phyloP scores from a whole-genome alignment of 176 grass and related monocot genomes.

The Hyparrhenia diplandra region DNA sequence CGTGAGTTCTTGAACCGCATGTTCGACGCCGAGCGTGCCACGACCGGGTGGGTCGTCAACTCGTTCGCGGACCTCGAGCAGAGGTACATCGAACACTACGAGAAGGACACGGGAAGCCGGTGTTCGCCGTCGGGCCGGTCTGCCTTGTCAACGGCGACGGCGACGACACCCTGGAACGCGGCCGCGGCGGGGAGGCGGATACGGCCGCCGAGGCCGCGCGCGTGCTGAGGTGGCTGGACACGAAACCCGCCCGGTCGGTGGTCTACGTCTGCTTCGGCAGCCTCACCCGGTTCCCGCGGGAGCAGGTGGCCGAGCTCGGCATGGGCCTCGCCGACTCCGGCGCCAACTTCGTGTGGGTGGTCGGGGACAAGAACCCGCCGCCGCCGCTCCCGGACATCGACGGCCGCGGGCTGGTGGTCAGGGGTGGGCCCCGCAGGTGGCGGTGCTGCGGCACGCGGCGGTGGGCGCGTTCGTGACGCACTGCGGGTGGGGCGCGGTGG shows the following conservation, averaged over 20 bases:
- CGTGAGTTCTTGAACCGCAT: slow-evolving; percentile 48
- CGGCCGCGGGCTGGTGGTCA: slow-evolving; percentile 41
- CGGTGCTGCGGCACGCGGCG: slow-evolving; percentile 44
- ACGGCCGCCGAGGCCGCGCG: slow-evolving; percentile 19
- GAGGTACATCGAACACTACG: slow-evolving; percentile 53
- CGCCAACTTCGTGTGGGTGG: slow-evolving; percentile 54
- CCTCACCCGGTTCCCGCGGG: slow-evolving; percentile 32
- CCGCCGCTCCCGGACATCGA: slow-evolving; percentile 15
- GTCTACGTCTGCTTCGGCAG: slow-evolving; percentile 78
- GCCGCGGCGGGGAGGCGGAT: slow-evolving; percentile 10
- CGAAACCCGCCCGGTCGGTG: slow-evolving; percentile 43
- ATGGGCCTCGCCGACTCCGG: slow-evolving; percentile 40
- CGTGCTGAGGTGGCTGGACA: slow-evolving; percentile 49
- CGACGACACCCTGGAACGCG: slow-evolving; percentile 39
- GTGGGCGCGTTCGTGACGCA: slow-evolving; percentile 62
- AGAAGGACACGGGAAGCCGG: slow-evolving; percentile 54
- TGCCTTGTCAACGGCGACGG: slow-evolving; percentile 45
- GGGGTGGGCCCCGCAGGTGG: slow-evolving; percentile 67
- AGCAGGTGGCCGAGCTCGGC: slow-evolving; percentile 59
- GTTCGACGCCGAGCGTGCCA: slow-evolving; percentile 44
- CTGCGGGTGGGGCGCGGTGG: slow-evolving; percentile 56
- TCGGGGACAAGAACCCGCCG: slow-evolving; percentile 27
- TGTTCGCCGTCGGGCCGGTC: slow-evolving; percentile 54
- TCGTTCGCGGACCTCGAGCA: slow-evolving; percentile 53
- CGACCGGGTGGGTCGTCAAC: slow-evolving; percentile 64